Evolutionary conservation across 1,284 basidiomycete species (phyloP).

Genomic region (Cryptococcus amylolentus): DNA sequence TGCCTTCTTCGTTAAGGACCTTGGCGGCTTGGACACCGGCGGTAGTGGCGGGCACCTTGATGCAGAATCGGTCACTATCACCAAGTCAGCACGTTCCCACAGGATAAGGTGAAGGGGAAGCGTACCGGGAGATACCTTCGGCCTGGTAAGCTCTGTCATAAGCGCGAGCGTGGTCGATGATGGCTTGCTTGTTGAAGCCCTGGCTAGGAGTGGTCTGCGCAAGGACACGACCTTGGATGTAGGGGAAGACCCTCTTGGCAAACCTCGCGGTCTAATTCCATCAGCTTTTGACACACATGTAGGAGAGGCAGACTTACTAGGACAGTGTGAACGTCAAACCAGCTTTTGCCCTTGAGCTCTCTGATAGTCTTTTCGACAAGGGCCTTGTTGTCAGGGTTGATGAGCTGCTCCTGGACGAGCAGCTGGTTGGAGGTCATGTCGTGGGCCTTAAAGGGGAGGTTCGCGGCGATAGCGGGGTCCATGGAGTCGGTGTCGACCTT

Average conservation of each 20-base stretch:
- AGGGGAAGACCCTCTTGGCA: slow-evolving; percentile 16
- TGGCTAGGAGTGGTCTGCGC: slow-evolving; percentile 24
- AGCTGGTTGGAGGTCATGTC: slow-evolving; percentile 40
- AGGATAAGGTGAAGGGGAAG: neutral
- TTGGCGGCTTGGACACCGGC: slow-evolving; percentile 41
- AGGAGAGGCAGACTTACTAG: slow-evolving; percentile 21
- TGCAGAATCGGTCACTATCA: slow-evolving; percentile 35
- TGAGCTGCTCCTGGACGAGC: slow-evolving; percentile 27
- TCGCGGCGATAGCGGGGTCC: slow-evolving; percentile 25
- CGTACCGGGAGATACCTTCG: slow-evolving; percentile 25
- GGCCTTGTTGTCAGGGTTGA: slow-evolving; percentile 29
- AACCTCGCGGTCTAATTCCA: slow-evolving; percentile 20
- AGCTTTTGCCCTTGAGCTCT: slow-evolving; percentile 23
- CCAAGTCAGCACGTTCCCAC: neutral
- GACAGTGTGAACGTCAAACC: slow-evolving; percentile 29
- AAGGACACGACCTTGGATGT: slow-evolving; percentile 27
- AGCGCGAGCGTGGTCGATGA: slow-evolving; percentile 21
- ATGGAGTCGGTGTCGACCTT: slow-evolving; percentile 34
- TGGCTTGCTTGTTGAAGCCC: slow-evolving; percentile 21
- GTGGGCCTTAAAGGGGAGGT: slow-evolving; percentile 30
- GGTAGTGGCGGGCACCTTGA: slow-evolving; percentile 45
- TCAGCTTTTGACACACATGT: neutral
- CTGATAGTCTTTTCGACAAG: slow-evolving; percentile 26
- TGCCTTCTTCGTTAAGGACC: slow-evolving; percentile 30
- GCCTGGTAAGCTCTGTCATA: slow-evolving; percentile 23